Evolutionary conservation across 768 basidiomycete genomes (phyloP).

Genomic region (Glaciozyma antarctica): DNA sequence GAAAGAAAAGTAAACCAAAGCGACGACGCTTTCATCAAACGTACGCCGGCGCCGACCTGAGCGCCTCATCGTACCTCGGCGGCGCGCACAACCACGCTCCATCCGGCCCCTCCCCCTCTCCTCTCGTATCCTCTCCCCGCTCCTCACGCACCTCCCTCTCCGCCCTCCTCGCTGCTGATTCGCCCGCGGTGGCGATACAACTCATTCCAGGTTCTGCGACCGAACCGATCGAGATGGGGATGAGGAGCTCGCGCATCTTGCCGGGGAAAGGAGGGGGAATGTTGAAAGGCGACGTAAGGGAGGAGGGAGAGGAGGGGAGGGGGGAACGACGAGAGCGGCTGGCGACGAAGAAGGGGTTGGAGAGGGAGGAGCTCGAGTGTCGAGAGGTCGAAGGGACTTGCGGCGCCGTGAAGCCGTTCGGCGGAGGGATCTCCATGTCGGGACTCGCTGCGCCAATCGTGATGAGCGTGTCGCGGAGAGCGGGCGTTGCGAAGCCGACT

Average conservation of each 20-base stretch:
- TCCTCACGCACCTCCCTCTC: slow-evolving; percentile 31
- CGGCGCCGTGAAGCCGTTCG: slow-evolving; percentile 31
- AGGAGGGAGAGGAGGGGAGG: not conserved
- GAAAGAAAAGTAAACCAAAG: too few species aligned
- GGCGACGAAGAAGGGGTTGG: slow-evolving; percentile 32
- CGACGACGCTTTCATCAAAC: not conserved
- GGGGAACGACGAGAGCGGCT: not conserved
- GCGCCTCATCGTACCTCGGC: slow-evolving; percentile 29
- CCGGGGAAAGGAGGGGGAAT: slow-evolving; percentile 29
- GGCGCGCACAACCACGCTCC: slow-evolving; percentile 34
- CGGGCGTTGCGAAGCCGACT: slow-evolving; percentile 33
- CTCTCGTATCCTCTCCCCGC: slow-evolving; percentile 26
- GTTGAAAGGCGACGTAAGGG: not conserved
- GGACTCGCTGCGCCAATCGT: slow-evolving; percentile 19
- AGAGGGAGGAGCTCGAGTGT: slow-evolving; percentile 19
- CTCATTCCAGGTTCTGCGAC: slow-evolving; percentile 34
- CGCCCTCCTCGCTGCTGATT: slow-evolving; percentile 13
- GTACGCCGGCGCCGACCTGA: slow-evolving; percentile 29
- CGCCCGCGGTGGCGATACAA: slow-evolving; percentile 25
- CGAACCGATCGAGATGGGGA: slow-evolving; percentile 35
- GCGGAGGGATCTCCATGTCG: slow-evolving; percentile 28
- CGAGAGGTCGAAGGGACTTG: slow-evolving; percentile 17
- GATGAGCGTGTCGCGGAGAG: slow-evolving; percentile 21
- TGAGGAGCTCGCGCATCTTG: slow-evolving; percentile 35
- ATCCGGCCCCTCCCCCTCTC: slow-evolving; percentile 28